Conservation (phyloP, 345 rosid genomes). For the Bruguiera gymnorhiza region DNA sequence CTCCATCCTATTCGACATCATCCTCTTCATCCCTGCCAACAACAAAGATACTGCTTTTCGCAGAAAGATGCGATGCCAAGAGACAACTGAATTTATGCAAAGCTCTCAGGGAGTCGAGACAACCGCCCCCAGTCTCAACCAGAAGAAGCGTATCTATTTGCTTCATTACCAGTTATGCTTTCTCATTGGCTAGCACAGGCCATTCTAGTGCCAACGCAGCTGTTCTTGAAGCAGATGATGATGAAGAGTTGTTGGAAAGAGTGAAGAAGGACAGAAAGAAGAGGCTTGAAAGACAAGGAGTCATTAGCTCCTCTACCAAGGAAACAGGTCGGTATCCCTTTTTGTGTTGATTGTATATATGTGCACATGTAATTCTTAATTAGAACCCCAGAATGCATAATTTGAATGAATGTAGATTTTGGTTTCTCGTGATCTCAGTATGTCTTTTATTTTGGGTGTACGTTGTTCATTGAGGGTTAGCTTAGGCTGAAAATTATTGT, state of each 20-base stretch:
- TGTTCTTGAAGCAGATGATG: conserved; percentile 89
- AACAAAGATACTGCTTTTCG: conserved; percentile 14
- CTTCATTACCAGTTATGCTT: conserved; percentile 46
- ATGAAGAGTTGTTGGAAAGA: conserved; percentile 77
- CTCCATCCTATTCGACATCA: conserved; percentile 12
- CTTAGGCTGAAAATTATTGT: too few relatives aligned
- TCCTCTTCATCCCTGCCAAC: conserved; percentile 16
- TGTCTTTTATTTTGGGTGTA: too few relatives aligned
- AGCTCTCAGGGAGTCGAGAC: conserved; percentile 31
- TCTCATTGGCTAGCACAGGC: conserved; percentile 35
- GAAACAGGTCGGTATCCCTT: conserved; percentile 55
- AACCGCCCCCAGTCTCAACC: conserved; percentile 29
- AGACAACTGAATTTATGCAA: conserved; percentile 34
- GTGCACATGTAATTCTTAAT: too few relatives aligned
- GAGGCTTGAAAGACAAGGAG: conserved; percentile 83
- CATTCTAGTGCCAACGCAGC: conserved; percentile 59
- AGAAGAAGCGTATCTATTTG: conserved; percentile 55
- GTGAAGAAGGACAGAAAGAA: conserved; percentile 78
- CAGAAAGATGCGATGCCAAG: conserved; percentile 26
- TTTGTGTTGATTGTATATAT: too few relatives aligned
- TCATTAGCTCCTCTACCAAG: conserved; percentile 58
- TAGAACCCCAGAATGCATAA: too few relatives aligned
- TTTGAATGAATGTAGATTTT: not conserved
- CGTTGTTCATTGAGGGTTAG: too few relatives aligned
- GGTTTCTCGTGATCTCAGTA: not conserved